Base-by-base conservation (phyloP, 2,329 filamentous ascomycete species). In the Thermomyces lanuginosus region DNA sequence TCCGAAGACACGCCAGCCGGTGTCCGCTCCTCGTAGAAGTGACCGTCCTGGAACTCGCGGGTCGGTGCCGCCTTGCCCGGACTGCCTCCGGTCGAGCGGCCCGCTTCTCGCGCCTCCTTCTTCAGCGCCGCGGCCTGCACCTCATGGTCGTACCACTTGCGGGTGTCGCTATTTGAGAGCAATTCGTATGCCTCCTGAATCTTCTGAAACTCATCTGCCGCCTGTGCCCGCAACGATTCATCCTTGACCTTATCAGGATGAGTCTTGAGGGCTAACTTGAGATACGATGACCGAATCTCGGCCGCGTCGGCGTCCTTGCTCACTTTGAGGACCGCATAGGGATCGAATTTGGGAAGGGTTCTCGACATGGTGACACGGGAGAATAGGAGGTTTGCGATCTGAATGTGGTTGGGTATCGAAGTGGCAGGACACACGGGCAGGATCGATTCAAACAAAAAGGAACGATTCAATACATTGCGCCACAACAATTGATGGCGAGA, bases 181-280 rank as follows among this genome's bases (percentile, higher is more conserved):
- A 89, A 63, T 54, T 95, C 89, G 55, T 92, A 98, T 26, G 89
- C 84, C 42, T 84, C 72, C 51, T 93, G 84, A 17, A 95, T 80
- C 48, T 72, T 74, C 54, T 93, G 83, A 45, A 95, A 98, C 53
- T 92, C 76, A 41, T 82, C 75, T 41, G 79, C 72, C 51, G 84
- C 91, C 41, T 71, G 60, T 32, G 72, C 70, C 55, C 89, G 91
- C 43, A 78, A 61, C 9, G 70, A 61, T 28, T 76, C 72, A 43
- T 92, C 72, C 39, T 82, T 75, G 36, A 92, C 71, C 58, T 92
- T 92, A 62, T 93, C 84, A 17, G 84, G 84, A 42, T 93, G 84
- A 47, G 77, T 84, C 51, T 79, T 82, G 40, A 92, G 68, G 18
- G 81, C 80, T 21, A 91, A 72, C 52, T 91, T 92, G 42, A 79